Percentiles rank a stretch among this genome's conserved stretches.
These are phyloP conservation scores for Tricharina praecox DNA, from an alignment of 495 filamentous ascomycete species.

Conservation along the genomic window DNA sequence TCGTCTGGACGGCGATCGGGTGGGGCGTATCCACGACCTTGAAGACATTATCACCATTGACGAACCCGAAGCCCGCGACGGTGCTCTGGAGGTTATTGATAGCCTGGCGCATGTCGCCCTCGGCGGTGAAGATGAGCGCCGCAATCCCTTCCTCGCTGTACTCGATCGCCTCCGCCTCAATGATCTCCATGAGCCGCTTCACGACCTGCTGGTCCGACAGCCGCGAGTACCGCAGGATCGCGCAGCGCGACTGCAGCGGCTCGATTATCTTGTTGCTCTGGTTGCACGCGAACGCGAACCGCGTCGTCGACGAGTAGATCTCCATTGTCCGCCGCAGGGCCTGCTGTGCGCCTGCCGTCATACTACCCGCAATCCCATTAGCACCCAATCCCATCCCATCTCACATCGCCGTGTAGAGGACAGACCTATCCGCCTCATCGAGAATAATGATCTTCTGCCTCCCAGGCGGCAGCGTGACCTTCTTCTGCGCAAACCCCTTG, in stretches of 20 bases:
- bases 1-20: constrained; percentile 93
- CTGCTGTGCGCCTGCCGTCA: constrained; percentile 94
- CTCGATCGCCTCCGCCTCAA: constrained; percentile 69
- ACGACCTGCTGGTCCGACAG: constrained; percentile 87
- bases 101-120: constrained; percentile 97
- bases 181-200: constrained; percentile 76
- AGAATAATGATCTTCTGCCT: constrained; percentile 94
- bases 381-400: background rate
- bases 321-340: constrained; percentile 95
- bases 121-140: constrained; percentile 86
- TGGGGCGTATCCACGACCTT: constrained; percentile 93
- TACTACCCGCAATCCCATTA: constrained; percentile 35
- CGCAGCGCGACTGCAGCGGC: constrained; percentile 87
- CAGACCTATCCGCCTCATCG: constrained; percentile 81
- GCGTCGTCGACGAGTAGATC: constrained; percentile 90
- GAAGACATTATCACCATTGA: constrained; percentile 95
- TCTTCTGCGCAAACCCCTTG: constrained; percentile 98
- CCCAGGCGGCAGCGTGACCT: constrained; percentile 81
- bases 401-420: constrained; percentile 1
- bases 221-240: constrained; percentile 84
- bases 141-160: constrained; percentile 88
- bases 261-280: constrained; percentile 99
- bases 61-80: constrained; percentile 86
- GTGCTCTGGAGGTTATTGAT: constrained; percentile 99
- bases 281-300: constrained; percentile 97